Evolutionary conservation across 2,329 filamentous ascomycete species (phyloP).

Genomic region (Chrysosporium queenslandicum): DNA sequence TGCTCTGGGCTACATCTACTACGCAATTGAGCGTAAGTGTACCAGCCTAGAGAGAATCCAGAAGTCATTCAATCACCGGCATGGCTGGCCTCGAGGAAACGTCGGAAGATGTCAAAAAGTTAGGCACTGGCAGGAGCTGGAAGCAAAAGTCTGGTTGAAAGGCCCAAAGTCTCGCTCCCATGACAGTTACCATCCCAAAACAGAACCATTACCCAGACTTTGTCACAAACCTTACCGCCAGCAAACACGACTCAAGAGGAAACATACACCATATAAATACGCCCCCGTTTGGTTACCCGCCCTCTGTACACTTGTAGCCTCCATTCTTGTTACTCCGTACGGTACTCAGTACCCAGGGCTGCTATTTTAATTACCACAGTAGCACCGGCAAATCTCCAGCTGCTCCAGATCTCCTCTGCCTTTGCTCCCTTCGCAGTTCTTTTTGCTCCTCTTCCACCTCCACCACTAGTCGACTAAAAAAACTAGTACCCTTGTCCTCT

Average conservation of each 20-base stretch:
- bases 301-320: too few species aligned
- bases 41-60: too few species aligned
- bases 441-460: background rate
- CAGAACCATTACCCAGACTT: conserved; percentile 1
- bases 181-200: background rate
- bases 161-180: background rate
- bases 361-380: conserved; percentile 6
- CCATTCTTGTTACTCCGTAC: too few species aligned
- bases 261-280: too few species aligned
- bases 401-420: conserved; percentile 6
- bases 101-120: background rate
- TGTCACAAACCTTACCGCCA: background rate
- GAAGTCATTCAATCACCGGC: too few species aligned
- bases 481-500: conserved; percentile 10
- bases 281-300: too few species aligned
- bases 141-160: background rate
- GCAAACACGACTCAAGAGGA: too few species aligned
- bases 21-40: background rate
- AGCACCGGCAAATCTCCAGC: conserved; percentile 8
- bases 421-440: conserved; percentile 10
- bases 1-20: too few species aligned
- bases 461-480: background rate
- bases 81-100: background rate
- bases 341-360: background rate
- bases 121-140: background rate